Evolutionary conservation across 2,329 filamentous ascomycete species (phyloP).

Genomic region (Neonectria punicea): DNA sequence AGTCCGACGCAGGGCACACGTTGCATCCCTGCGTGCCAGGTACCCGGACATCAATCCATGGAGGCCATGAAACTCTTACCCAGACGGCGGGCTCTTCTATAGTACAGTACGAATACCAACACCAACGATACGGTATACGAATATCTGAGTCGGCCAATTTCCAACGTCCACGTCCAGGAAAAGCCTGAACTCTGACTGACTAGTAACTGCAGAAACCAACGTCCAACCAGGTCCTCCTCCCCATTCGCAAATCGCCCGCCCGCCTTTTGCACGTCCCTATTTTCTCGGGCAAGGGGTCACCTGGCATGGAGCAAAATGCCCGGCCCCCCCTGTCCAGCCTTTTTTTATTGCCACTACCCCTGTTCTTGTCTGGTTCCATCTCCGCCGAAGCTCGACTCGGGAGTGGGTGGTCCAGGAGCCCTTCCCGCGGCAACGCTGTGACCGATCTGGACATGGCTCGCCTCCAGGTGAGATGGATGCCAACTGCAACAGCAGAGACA

Average conservation of each 20-base stretch:
- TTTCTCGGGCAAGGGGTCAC: background rate
- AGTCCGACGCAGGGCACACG: conserved; percentile 1
- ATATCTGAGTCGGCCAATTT: background rate
- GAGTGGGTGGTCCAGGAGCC: background rate
- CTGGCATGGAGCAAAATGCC: background rate
- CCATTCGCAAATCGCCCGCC: background rate
- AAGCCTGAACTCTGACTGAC: background rate
- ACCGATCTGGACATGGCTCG: background rate
- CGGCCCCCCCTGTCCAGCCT: background rate
- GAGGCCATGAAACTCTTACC: background rate
- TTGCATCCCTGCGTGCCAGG: background rate
- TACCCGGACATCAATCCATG: background rate
- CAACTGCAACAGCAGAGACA: background rate
- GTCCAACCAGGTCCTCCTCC: background rate
- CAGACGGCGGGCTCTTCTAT: no score
- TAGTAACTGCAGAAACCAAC: background rate
- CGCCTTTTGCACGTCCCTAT: background rate
- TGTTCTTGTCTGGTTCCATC: background rate
- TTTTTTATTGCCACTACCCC: background rate
- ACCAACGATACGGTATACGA: background rate
- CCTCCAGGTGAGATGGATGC: background rate
- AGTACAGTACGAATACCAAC: background rate
- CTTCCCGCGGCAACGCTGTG: conserved; percentile 8
- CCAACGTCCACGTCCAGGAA: background rate
- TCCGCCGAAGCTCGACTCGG: background rate